Base-by-base conservation (phyloP, 2,329 filamentous ascomycete species). In the Paraphoma chrysanthemicola region DNA sequence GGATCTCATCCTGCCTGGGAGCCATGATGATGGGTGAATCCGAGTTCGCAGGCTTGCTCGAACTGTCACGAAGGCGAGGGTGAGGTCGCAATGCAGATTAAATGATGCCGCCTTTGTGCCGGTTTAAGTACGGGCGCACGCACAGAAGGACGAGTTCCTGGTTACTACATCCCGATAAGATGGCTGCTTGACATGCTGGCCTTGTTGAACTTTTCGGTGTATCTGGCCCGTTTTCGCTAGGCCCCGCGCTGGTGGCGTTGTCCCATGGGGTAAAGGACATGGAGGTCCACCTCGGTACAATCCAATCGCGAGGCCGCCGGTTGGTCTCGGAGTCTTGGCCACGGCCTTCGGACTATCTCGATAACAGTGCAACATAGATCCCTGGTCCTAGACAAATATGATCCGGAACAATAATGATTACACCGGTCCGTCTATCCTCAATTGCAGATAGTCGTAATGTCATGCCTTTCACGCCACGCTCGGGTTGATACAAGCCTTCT, bases 241-340 rank as follows among this genome's bases (percentile, higher is more conserved):
- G 45, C 53, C 53, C 52, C 46, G 52, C 52, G 38, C 33, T 33
- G n/a, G 51, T 53, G 44, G 51, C 44, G 46, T 23, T 23, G 17
- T 30, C 41, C 47, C 46, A 54, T 54, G 53, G 53, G 47, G 53
- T 46, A 50, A 54, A 23, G 36, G 38, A 30, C 18, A 53, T 42
- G 48, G 53, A 23, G 23, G 30, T n/a, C 29, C 42, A 30, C 12
- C 16, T n/a, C 12, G 29, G 30, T 42, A 49, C 46, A 54, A 41
- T 39, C 52, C 56, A 60, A 57, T 58, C 42, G 52, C 44, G 12
- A 46, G 23, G 33, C 18, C 14, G 18, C 18, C n/a, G 18, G 36
- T n/a, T 33, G 8, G 7, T 18, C 23, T 52, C 62, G 62, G 62
- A 52, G 23, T 33, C 50, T 67, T 62, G 63, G 59, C 59, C 54